Base-by-base conservation (phyloP, 371 early-diverging fungal species). In the Circinella minor region DNA sequence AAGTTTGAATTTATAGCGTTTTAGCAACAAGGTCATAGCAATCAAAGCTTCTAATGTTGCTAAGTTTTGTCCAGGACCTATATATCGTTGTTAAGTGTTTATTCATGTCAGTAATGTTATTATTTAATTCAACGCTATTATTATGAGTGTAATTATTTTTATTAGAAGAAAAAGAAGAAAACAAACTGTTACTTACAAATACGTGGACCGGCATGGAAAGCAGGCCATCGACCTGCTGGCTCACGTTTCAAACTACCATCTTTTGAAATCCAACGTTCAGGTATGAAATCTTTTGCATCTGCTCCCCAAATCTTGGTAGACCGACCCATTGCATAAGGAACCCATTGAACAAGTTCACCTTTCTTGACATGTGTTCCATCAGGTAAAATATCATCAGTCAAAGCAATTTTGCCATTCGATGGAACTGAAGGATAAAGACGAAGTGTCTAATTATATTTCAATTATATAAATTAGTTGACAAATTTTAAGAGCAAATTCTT, bases 371-470 rank as follows among this genome's bases (percentile, higher is more conserved):
- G 63, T n/a, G 86, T 84, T 4, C 93, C 92, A 64, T 91, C 90
- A 6, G 94, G 94, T 68, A 90, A 82, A 3, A 89, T 70, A 73
- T 90, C 90, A 69, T 91, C 92, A 15, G 86, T 69, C 20, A 90
- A 69, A 14, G 90, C 91, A 48, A 76, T 70, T 77, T 92, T 93
- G 47, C 81, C 73, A 46, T 91, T 88, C 4, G 63, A 68, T 39
- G 95, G 94, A 0, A 94, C 93, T 14, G 89, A 86, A 0, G 94
- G 93, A 74, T 90, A 84, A 11, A 92, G 75, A 14, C 93, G 86
- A 11, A 94, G 74, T 0, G 89, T 81, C 43, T 43, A 43, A 0
- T 0, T 9, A 43, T 43, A 43, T 43, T 43, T 43, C 6, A 43
- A 9, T 43, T 43, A 43, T 9, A 43, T 43, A 11, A 9, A 43